Percentiles rank a stretch among this genome's conserved stretches.
These are phyloP conservation scores for Hypericum androsaemum DNA, from an alignment of 345 rosid species.

Conservation along the genomic window DNA sequence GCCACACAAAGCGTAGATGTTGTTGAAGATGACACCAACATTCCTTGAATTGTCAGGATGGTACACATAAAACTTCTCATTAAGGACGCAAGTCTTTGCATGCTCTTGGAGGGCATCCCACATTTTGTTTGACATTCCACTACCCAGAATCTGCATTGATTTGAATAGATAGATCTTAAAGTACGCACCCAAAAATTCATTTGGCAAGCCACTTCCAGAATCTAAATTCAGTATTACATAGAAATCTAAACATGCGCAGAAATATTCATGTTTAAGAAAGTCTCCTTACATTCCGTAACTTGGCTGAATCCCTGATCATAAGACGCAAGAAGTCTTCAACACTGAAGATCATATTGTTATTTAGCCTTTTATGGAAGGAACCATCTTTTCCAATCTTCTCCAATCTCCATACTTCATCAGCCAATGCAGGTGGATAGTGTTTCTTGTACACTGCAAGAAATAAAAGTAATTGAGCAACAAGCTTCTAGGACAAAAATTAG, in stretches of 20 bases:
- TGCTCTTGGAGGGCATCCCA: slow-evolving; percentile 97
- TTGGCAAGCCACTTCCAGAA: too few species aligned
- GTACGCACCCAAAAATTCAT: slow-evolving; percentile 16
- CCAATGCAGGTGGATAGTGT: slow-evolving; percentile 86
- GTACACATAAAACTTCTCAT: slow-evolving; percentile 74
- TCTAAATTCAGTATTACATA: too few species aligned
- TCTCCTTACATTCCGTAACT: slow-evolving; percentile 60
- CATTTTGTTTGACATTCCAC: slow-evolving; percentile 99
- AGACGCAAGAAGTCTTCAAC: slow-evolving; percentile 83
- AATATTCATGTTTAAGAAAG: too few species aligned
- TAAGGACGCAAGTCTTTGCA: slow-evolving; percentile 85
- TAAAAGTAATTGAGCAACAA: not conserved
- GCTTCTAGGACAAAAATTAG: slow-evolving; percentile 7
- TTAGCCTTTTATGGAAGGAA: slow-evolving; percentile 87
- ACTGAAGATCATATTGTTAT: slow-evolving; percentile 24
- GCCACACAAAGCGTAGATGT: slow-evolving; percentile 76
- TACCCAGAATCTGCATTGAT: slow-evolving; percentile 71
- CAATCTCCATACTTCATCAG: slow-evolving; percentile 92
- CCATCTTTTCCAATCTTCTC: slow-evolving; percentile 99
- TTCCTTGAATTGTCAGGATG: slow-evolving; percentile 74
- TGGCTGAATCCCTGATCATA: slow-evolving; percentile 61
- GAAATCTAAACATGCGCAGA: too few species aligned
- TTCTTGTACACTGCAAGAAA: slow-evolving; percentile 79
- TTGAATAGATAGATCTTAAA: slow-evolving; percentile 4
- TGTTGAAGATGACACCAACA: slow-evolving; percentile 74